Percentiles rank a stretch among this genome's conserved stretches.
Evolutionary conservation across 805 yeast genomes (phyloP).

Genomic region (Kluyveromyces nonfermentans): DNA sequence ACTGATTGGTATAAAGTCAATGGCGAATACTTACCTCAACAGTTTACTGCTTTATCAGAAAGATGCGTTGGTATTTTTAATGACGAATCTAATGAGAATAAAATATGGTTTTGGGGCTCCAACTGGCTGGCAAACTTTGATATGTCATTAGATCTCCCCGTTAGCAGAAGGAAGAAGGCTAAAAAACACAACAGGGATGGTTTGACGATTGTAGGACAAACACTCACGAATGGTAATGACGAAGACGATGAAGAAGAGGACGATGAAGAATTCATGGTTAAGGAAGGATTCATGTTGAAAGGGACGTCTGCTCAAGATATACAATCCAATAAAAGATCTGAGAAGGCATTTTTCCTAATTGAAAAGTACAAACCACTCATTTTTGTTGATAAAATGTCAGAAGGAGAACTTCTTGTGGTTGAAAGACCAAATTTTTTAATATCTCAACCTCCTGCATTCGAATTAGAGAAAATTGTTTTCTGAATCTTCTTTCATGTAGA

Average conservation of each 20-base stretch:
- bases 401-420: conserved; percentile 54
- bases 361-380: conserved; percentile 67
- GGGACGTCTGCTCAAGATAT: conserved; percentile 13
- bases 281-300: conserved; percentile 5
- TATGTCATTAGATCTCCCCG: conserved; percentile 46
- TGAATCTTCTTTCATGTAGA: not conserved
- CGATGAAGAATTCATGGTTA: conserved; percentile 13
- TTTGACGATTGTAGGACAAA: conserved; percentile 21
- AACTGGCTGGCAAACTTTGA: conserved; percentile 76
- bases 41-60: conserved; percentile 47
- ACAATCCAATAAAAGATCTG: conserved; percentile 21
- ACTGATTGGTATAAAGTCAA: conserved; percentile 77
- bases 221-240: conserved; percentile 30
- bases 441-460: conserved; percentile 51
- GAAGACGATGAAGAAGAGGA: conserved; percentile 26
- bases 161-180: conserved; percentile 25
- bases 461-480: conserved; percentile 23
- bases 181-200: conserved; percentile 37
- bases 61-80: conserved; percentile 65
- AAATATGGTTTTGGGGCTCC: conserved; percentile 82
- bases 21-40: conserved; percentile 63
- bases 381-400: conserved; percentile 45
- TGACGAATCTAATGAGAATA: conserved; percentile 32
- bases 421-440: conserved; percentile 63
- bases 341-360: conserved; percentile 61